Base-by-base conservation (phyloP, 306 rosid genomes). In the Fagus sylvatica region DNA sequence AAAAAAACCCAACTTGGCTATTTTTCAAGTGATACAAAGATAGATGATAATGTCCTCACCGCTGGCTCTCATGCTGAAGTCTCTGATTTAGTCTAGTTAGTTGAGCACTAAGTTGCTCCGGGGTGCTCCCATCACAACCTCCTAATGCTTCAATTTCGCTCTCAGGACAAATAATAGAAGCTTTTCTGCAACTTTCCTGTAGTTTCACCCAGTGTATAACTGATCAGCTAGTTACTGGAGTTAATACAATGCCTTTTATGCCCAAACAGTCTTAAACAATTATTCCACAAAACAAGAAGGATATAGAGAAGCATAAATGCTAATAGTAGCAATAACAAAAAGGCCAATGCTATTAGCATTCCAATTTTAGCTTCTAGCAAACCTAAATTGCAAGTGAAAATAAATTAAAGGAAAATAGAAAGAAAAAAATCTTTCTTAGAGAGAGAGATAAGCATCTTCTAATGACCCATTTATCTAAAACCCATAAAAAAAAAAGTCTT, bases 101-200 rank as follows among this genome's bases (percentile, higher is more conserved):
- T 76, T 85, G 90, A 15, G 90, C 88, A 72, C 91, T 94, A 78
- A 92, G 89, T 80, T 92, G 90, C 80, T 88, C 97, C 6, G 97
- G 94, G 41, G 90, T 90, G 83, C 86, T 78, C 82, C 89, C 91
- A 71, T 85, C 87, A 69, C 87, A 87, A 64, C 85, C 92, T 74
- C 91, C 93, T 49, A 88, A 78, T 28, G 88, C 86, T 69, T 86
- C 81, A 76, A 91, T 84, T 73, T 94, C 97, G 64, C 75, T 70
- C 89, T 85, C 89, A 32, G 89, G 81, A 84, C 97, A 94, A 74
- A 92, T 83, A 79, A 89, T 80, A 32, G 97, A 88, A 84, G 98
- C 97, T 82, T 94, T 94, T 74, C 71, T 81, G 71, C 69, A 71
- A 57, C 74, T 79, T 19, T 84, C 94, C 98, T 94, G 91, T 88